Conservation (phyloP, 2,329 filamentous ascomycete genomes). For the Talaromyces sp. region DNA sequence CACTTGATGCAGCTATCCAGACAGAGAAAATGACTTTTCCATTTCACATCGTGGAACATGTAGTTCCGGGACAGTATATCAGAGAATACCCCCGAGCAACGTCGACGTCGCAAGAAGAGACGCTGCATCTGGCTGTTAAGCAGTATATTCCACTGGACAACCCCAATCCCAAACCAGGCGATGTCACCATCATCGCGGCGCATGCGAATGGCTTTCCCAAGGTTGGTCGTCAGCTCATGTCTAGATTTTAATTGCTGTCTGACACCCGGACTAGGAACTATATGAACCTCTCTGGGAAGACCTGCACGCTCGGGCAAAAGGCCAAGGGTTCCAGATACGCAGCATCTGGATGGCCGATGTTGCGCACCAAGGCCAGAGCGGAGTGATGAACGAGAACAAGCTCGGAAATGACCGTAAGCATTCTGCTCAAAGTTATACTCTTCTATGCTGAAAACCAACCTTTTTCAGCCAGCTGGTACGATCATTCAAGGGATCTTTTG, state of each 20-base stretch:
- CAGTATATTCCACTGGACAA: conserved; percentile 79
- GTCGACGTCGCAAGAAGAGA: conserved; percentile 66
- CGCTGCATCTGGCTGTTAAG: conserved; percentile 70
- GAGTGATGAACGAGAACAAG: conserved; percentile 66
- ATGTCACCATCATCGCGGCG: conserved; percentile 77
- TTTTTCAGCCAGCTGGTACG: conserved; percentile 69
- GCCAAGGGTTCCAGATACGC: conserved; percentile 63
- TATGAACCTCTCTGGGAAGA: conserved; percentile 93
- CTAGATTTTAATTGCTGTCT: not conserved
- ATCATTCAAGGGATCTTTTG: conserved; percentile 77
- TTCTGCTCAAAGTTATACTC: not conserved
- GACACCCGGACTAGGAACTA: conserved; percentile 57
- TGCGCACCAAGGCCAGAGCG: conserved; percentile 77
- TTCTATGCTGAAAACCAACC: conserved; percentile 10
- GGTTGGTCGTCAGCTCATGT: conserved; percentile 38
- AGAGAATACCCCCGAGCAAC: conserved; percentile 75
- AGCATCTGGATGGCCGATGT: conserved; percentile 87
- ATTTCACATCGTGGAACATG: conserved; percentile 64
- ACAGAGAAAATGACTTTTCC: conserved; percentile 1
- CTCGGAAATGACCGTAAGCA: conserved; percentile 78
- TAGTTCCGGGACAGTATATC: conserved; percentile 68
- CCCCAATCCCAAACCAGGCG: conserved; percentile 60
- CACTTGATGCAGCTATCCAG: not conserved
- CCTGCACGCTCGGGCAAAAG: conserved; percentile 55
- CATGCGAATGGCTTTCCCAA: conserved; percentile 95